A percentile compares a stretch with the other conserved stretches of the same genome.
Conservation (phyloP, 306 rosid species). For the Quercus cerris region DNA sequence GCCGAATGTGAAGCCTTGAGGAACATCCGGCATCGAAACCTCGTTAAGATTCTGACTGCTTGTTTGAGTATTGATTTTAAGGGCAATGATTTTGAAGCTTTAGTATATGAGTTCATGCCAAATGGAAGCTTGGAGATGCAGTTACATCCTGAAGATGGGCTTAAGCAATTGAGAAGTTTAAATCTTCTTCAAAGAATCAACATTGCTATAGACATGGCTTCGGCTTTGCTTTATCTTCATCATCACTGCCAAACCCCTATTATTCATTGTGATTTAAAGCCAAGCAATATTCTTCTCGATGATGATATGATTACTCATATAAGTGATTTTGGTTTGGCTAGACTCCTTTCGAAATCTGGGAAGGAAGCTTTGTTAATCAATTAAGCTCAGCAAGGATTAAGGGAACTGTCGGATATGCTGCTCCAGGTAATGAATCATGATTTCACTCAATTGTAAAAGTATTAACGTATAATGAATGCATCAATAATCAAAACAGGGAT, state of each 20-base stretch:
- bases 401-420: no score
- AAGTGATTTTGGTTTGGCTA: constrained; percentile 16
- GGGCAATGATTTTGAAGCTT: constrained; percentile 10
- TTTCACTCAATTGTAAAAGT: no score
- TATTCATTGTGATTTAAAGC: constrained; percentile 21
- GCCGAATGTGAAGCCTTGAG: constrained; percentile 28
- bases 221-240: constrained; percentile 22
- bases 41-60: constrained; percentile 15
- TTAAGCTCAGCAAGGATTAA: no score
- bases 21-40: constrained; percentile 21
- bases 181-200: neutral
- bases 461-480: no score
- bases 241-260: constrained; percentile 7
- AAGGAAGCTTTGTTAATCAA: no score
- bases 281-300: constrained; percentile 17
- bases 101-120: constrained; percentile 15
- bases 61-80: constrained; percentile 19
- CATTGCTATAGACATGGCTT: constrained; percentile 15
- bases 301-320: constrained; percentile 4
- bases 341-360: neutral
- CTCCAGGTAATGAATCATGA: no score
- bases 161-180: neutral
- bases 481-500: no score
- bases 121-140: constrained; percentile 18
- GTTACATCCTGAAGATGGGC: neutral